These are phyloP conservation scores for Debaryomyces maramus DNA, from an alignment of 805 yeast genomes.

Conservation along the genomic window DNA sequence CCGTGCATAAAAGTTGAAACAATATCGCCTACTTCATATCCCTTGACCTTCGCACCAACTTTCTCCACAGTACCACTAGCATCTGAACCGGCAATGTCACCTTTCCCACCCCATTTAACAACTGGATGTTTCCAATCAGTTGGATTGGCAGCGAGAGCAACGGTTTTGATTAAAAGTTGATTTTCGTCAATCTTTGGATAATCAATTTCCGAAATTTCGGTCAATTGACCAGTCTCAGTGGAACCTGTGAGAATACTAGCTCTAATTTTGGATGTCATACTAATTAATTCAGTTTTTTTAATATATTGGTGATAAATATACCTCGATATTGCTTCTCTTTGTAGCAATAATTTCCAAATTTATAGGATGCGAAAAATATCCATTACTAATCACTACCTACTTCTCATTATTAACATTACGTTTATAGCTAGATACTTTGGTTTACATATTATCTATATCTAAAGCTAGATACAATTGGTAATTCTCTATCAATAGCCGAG, in stretches of 20 bases:
- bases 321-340: too few relatives aligned
- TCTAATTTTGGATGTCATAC: background rate
- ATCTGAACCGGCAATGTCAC: slow-evolving; percentile 59
- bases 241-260: background rate
- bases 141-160: slow-evolving; percentile 63
- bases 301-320: too few relatives aligned
- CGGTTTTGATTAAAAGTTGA: slow-evolving; percentile 49
- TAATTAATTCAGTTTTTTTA: too few relatives aligned
- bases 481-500: too few relatives aligned
- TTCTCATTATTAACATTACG: too few relatives aligned
- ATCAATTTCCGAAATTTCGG: slow-evolving; percentile 2
- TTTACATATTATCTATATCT: too few relatives aligned
- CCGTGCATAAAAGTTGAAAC: slow-evolving; percentile 61
- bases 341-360: too few relatives aligned
- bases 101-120: slow-evolving; percentile 20
- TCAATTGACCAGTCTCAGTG: background rate
- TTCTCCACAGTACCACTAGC: slow-evolving; percentile 56
- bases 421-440: too few relatives aligned
- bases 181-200: slow-evolving; percentile 11
- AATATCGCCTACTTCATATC: slow-evolving; percentile 50
- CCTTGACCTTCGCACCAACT: slow-evolving; percentile 47
- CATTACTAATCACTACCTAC: too few relatives aligned
- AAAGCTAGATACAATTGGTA: too few relatives aligned
- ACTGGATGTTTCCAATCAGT: slow-evolving; percentile 66
- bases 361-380: too few relatives aligned